phyloP scores from a whole-genome alignment of 2,329 filamentous ascomycete genomes.

The Tolypocladium album region DNA sequence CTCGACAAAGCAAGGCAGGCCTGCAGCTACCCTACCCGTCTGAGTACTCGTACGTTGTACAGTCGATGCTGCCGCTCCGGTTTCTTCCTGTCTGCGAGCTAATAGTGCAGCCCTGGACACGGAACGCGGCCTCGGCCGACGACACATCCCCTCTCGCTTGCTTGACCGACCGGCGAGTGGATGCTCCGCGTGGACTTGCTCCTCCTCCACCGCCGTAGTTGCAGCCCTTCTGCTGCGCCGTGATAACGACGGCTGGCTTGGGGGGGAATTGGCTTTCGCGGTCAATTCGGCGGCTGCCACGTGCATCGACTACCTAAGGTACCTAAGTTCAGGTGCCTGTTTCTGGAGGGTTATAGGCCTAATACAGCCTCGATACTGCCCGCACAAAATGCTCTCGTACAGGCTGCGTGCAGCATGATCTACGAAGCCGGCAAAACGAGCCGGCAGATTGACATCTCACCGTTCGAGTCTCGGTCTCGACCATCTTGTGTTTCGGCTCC shows the following conservation, averaged over 20 bases:
- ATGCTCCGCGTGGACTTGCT: not conserved
- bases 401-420: not conserved
- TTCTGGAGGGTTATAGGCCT: no score
- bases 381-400: not conserved
- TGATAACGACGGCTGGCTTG: not conserved
- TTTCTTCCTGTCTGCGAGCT: not conserved
- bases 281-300: not conserved
- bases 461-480: not conserved
- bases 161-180: not conserved
- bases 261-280: not conserved
- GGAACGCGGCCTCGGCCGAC: not conserved
- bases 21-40: no score
- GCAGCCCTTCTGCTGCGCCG: no score
- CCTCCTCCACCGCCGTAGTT: not conserved
- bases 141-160: not conserved
- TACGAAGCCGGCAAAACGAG: not conserved
- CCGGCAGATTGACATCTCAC: not conserved
- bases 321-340: no score
- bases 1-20: no score
- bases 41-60: no score
- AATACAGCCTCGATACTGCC: not conserved
- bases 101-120: not conserved
- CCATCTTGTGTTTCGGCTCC: not conserved
- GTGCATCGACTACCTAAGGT: not conserved
- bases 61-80: not conserved